Conservation (phyloP, 2,329 filamentous ascomycete genomes). For the Alternaria longipes region DNA sequence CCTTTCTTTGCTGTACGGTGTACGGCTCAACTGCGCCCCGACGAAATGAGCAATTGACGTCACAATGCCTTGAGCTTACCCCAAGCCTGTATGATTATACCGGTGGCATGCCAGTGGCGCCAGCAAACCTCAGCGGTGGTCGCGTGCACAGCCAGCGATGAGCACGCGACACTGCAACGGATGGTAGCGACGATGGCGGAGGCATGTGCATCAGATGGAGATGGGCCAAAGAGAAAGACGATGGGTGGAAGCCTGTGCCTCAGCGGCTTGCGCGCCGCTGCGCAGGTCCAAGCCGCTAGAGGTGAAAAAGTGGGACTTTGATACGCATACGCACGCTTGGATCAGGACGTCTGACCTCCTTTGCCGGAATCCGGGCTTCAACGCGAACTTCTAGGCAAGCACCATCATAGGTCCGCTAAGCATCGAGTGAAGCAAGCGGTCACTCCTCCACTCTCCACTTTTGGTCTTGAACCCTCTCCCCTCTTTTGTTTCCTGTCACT, state of each 20-base stretch:
- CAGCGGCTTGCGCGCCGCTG: conserved; percentile 5
- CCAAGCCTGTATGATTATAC: neutral
- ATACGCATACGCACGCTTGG: conserved; percentile 14
- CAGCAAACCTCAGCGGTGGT: neutral
- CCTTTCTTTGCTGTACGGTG: neutral
- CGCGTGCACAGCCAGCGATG: neutral
- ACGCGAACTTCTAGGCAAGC: conserved; percentile 14
- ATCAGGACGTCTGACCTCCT: conserved; percentile 17
- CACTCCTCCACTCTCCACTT: conserved; percentile 6
- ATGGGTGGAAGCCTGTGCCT: conserved; percentile 2
- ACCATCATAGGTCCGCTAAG: conserved; percentile 10
- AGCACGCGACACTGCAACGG: conserved; percentile 2
- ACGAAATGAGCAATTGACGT: conserved; percentile 10
- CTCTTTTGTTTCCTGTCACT: conserved; percentile 7
- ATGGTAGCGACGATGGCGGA: neutral
- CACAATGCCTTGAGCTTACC: conserved; percentile 1
- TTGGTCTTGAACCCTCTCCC: conserved; percentile 1
- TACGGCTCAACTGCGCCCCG: neutral
- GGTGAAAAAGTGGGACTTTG: conserved; percentile 12
- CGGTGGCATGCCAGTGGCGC: neutral
- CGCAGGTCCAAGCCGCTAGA: conserved; percentile 5
- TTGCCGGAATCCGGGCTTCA: conserved; percentile 10
- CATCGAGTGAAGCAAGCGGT: conserved; percentile 9
- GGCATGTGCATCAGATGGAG: neutral
- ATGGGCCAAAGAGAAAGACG: neutral